Evolutionary conservation across 331 rosid species (phyloP).

Genomic region (Rhamnella rubrinervis): DNA sequence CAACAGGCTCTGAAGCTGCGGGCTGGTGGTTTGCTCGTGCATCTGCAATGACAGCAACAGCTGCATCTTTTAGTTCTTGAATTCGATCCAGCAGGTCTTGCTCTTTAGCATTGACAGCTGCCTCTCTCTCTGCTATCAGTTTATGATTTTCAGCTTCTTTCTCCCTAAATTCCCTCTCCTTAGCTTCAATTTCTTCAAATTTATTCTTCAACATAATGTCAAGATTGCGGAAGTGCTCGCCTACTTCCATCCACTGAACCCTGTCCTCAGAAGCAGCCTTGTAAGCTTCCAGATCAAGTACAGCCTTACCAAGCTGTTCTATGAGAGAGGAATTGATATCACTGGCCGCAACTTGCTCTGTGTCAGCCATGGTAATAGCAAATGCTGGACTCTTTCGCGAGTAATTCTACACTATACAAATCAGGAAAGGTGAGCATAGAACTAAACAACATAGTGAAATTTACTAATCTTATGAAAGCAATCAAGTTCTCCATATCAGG

Average conservation of each 20-base stretch:
- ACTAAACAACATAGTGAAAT: not conserved
- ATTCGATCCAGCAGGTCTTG: slow-evolving; percentile 66
- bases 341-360: slow-evolving; percentile 36
- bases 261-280: slow-evolving; percentile 43
- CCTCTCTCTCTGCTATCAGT: slow-evolving; percentile 51
- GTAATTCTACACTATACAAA: slow-evolving; percentile 20
- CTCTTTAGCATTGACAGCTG: slow-evolving; percentile 58
- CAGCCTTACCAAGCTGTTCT: slow-evolving; percentile 54
- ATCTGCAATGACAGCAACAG: slow-evolving; percentile 59
- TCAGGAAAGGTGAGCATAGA: not conserved
- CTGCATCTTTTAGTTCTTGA: slow-evolving; percentile 77
- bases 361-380: slow-evolving; percentile 42
- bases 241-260: slow-evolving; percentile 67
- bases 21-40: slow-evolving; percentile 48
- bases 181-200: slow-evolving; percentile 55
- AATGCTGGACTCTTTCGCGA: slow-evolving; percentile 23
- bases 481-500: too few relatives aligned
- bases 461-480: not conserved
- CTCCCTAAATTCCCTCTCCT: slow-evolving; percentile 54
- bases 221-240: slow-evolving; percentile 57
- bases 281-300: slow-evolving; percentile 54
- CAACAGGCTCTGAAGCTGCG: slow-evolving; percentile 38
- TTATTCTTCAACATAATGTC: slow-evolving; percentile 45
- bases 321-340: slow-evolving; percentile 36
- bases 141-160: slow-evolving; percentile 42